Evolutionary conservation across 2,329 filamentous ascomycete genomes (phyloP).

Genomic region (Verticillium longisporum): DNA sequence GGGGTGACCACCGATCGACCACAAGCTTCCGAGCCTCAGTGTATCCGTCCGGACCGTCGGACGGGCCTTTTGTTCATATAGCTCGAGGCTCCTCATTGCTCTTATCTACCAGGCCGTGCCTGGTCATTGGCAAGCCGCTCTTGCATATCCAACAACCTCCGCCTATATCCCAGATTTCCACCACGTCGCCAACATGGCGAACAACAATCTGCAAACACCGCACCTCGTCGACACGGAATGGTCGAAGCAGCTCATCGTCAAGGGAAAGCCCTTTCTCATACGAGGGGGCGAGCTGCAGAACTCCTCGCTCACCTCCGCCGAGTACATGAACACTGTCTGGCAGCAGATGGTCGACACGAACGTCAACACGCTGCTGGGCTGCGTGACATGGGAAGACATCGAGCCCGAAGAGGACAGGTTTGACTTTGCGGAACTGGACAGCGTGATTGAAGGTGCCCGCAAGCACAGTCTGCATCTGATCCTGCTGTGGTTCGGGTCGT

Average conservation of each 20-base stretch:
- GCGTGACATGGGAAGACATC: slow-evolving; percentile 23
- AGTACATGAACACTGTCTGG: slow-evolving; percentile 20
- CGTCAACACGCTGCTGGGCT: slow-evolving; percentile 24
- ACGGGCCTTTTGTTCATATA: background rate
- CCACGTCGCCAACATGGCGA: background rate
- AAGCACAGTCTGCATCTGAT: slow-evolving; percentile 17
- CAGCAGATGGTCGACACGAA: slow-evolving; percentile 16
- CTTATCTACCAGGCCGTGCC: background rate
- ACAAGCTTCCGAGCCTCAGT: background rate
- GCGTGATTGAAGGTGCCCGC: slow-evolving; percentile 16
- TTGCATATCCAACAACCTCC: too few species aligned
- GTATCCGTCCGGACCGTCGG: background rate
- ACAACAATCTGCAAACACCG: background rate
- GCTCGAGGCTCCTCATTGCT: background rate
- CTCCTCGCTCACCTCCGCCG: slow-evolving; percentile 19
- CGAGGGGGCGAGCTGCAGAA: slow-evolving; percentile 22
- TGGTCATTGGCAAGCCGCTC: background rate
- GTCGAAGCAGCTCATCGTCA: slow-evolving; percentile 21
- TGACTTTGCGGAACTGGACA: slow-evolving; percentile 19
- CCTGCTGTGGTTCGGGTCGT: slow-evolving; percentile 22
- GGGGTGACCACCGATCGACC: background rate
- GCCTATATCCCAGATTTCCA: background rate
- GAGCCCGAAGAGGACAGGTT: slow-evolving; percentile 22
- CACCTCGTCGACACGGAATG: slow-evolving; percentile 1
- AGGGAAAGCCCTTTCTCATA: slow-evolving; percentile 22